Percentiles rank a stretch among this genome's conserved stretches.
These are phyloP conservation scores for Torulaspora pretoriensis DNA, from an alignment of 1,139 yeast species.

Conservation along the genomic window DNA sequence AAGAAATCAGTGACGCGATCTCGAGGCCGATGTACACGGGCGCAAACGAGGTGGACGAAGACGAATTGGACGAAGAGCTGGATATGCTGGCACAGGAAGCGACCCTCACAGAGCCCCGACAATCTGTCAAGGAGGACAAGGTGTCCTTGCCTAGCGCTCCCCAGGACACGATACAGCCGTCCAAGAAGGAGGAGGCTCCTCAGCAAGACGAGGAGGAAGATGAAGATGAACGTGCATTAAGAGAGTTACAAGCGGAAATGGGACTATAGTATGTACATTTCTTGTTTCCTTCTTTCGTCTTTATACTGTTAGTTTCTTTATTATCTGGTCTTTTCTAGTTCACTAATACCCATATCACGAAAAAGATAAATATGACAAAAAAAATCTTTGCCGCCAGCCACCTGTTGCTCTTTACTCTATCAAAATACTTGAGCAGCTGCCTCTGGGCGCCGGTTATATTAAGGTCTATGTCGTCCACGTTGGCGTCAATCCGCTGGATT, in stretches of 20 bases:
- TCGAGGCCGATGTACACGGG: slow-evolving; percentile 86
- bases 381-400: slow-evolving; percentile 90
- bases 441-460: slow-evolving; percentile 93
- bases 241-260: slow-evolving; percentile 92
- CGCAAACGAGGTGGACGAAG: slow-evolving; percentile 69
- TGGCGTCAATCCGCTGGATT: slow-evolving; percentile 90
- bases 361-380: slow-evolving; percentile 76
- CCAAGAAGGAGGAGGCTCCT: slow-evolving; percentile 9
- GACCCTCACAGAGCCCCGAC: slow-evolving; percentile 53
- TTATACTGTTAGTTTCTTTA: slow-evolving; percentile 4
- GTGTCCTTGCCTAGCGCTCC: slow-evolving; percentile 44
- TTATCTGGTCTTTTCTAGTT: slow-evolving; percentile 39
- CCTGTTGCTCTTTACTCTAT: slow-evolving; percentile 81
- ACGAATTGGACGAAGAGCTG: slow-evolving; percentile 86
- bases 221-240: slow-evolving; percentile 87
- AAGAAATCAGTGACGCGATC: slow-evolving; percentile 93
- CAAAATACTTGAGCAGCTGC: slow-evolving; percentile 84
- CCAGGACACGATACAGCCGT: slow-evolving; percentile 20
- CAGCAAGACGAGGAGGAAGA: slow-evolving; percentile 58
- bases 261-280: slow-evolving; percentile 50
- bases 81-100: slow-evolving; percentile 85
- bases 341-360: slow-evolving; percentile 73
- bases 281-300: neutral
- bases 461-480: slow-evolving; percentile 86
- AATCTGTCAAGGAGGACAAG: slow-evolving; percentile 28